Conservation (phyloP, 2,329 filamentous ascomycete species). For the Ophiocordyceps australis region DNA sequence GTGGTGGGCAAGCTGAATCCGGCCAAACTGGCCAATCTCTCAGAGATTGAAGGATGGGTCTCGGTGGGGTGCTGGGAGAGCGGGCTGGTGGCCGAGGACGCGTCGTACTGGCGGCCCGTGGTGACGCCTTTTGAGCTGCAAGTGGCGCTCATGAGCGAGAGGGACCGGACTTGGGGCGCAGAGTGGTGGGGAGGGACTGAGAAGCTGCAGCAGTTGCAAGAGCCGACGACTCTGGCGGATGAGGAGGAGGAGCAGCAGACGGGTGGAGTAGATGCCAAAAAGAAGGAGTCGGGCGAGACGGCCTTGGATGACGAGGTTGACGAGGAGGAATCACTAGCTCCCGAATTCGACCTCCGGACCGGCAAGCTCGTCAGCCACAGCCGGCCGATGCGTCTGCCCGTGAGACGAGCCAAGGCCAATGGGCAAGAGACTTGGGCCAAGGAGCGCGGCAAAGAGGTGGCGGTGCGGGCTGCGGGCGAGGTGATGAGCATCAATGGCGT, state of each 20-base stretch:
- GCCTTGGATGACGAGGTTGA: slow-evolving; percentile 7
- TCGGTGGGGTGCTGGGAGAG: slow-evolving; percentile 98
- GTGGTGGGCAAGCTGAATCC: slow-evolving; percentile 94
- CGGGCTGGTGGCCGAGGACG: slow-evolving; percentile 68
- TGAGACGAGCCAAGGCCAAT: slow-evolving; percentile 6
- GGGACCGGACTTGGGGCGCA: slow-evolving; percentile 65
- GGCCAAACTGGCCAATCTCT: slow-evolving; percentile 91
- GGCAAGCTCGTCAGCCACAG: slow-evolving; percentile 67
- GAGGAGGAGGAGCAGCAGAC: slow-evolving; percentile 9
- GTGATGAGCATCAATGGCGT: slow-evolving; percentile 69
- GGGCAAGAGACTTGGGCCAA: too few relatives aligned
- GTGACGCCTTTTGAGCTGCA: slow-evolving; percentile 91
- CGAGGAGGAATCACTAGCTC: slow-evolving; percentile 60
- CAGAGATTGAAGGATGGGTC: slow-evolving; percentile 90
- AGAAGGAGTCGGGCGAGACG: slow-evolving; percentile 7
- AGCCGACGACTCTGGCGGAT: slow-evolving; percentile 11
- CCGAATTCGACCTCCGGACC: slow-evolving; percentile 83
- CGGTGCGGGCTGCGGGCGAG: slow-evolving; percentile 43
- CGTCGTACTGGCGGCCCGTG: slow-evolving; percentile 61
- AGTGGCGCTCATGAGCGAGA: slow-evolving; percentile 57
- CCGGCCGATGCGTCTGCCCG: slow-evolving; percentile 47
- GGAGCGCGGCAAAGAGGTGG: slow-evolving; percentile 19
- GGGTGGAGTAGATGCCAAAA: slow-evolving; percentile 5
- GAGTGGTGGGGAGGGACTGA: slow-evolving; percentile 84
- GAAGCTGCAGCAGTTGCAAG: slow-evolving; percentile 27